These are phyloP conservation scores for Colletotrichum sp. DNA, from an alignment of 2,329 filamentous ascomycete genomes.

Conservation along the genomic window DNA sequence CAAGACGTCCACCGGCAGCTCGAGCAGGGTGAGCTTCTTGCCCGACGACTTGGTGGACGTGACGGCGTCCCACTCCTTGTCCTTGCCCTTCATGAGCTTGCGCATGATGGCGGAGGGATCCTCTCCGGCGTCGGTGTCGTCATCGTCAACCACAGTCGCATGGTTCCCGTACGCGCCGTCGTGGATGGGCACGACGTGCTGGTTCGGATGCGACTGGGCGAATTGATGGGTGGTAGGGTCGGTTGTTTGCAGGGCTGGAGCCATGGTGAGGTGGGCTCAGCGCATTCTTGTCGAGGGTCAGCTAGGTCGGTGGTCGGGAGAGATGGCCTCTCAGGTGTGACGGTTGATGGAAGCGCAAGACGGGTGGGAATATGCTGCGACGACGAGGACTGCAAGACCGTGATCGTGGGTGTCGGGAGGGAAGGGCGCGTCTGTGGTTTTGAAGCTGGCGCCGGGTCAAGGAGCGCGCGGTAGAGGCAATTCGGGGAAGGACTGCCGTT, in stretches of 20 bases:
- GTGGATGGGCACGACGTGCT: background rate
- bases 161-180: background rate
- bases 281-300: slow-evolving; percentile 6
- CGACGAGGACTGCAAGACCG: background rate
- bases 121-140: slow-evolving; percentile 16
- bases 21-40: slow-evolving; percentile 64
- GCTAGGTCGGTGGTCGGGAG: background rate
- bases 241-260: slow-evolving; percentile 16
- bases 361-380: background rate
- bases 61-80: slow-evolving; percentile 72
- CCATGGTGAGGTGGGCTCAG: slow-evolving; percentile 13
- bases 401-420: background rate
- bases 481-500: background rate
- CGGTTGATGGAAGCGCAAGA: background rate
- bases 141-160: background rate
- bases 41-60: slow-evolving; percentile 32
- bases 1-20: slow-evolving; percentile 79
- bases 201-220: slow-evolving; percentile 10
- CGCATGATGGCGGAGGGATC: slow-evolving; percentile 23
- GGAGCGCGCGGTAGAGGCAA: background rate
- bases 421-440: background rate
- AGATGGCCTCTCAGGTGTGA: background rate
- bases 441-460: background rate
- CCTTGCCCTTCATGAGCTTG: slow-evolving; percentile 60
- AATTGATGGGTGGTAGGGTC: slow-evolving; percentile 12